Percentiles rank a stretch among this genome's conserved stretches.
phyloP scores from a whole-genome alignment of 768 basidiomycete species.

The Stropharia rugosoannulata region DNA sequence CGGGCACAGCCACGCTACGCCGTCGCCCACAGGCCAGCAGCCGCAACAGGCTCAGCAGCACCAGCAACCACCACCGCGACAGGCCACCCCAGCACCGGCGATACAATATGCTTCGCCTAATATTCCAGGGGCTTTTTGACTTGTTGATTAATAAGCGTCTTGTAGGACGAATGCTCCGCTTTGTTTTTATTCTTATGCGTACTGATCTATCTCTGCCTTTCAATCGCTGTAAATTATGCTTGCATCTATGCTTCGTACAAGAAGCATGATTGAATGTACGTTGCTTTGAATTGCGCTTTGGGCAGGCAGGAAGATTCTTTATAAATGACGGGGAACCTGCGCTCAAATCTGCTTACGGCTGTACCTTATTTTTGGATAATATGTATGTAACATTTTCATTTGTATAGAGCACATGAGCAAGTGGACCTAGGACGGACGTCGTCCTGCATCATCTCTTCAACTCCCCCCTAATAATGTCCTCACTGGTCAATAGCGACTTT shows the following conservation, averaged over 20 bases:
- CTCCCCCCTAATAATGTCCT: background rate
- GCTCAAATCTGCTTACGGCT: too few relatives aligned
- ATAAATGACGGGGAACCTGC: too few relatives aligned
- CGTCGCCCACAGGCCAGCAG: background rate
- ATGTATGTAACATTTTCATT: too few relatives aligned
- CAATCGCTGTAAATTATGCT: background rate
- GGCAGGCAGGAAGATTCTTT: too few relatives aligned
- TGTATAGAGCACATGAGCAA: too few relatives aligned
- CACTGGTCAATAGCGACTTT: background rate
- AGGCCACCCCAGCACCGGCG: background rate
- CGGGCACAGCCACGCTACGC: background rate
- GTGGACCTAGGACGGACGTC: too few relatives aligned
- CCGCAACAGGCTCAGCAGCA: background rate
- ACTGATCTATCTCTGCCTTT: background rate
- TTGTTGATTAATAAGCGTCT: background rate
- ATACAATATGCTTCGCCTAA: background rate
- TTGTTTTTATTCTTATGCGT: background rate
- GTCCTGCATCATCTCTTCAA: background rate
- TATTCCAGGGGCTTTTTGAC: slow-evolving; percentile 6
- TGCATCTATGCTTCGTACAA: too few relatives aligned
- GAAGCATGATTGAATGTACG: too few relatives aligned
- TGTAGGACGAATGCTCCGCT: background rate
- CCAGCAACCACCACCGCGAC: too few relatives aligned
- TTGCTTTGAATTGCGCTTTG: too few relatives aligned
- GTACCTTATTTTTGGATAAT: too few relatives aligned